Conservation (phyloP, 148 eudicot genomes). For the Vaccinium vitisidaea region DNA sequence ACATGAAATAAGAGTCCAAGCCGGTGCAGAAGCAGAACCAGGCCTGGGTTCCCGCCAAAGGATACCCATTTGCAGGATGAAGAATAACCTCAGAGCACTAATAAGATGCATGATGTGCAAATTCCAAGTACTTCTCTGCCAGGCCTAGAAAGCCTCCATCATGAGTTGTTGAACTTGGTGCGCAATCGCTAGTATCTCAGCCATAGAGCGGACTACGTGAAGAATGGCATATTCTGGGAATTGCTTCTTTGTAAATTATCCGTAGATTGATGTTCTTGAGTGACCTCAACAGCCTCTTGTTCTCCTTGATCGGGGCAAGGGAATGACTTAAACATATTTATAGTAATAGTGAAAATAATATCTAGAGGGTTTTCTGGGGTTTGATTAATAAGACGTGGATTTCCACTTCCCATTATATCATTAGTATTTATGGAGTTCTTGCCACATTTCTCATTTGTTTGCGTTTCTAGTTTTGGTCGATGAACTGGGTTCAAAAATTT, state of each 20-base stretch:
- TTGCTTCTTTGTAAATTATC: not conserved
- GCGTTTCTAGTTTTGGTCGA: constrained; percentile 1
- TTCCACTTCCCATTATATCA: not conserved
- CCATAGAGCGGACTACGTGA: not conserved
- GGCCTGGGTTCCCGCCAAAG: not conserved
- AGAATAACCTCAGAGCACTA: not conserved
- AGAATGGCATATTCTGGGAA: not conserved
- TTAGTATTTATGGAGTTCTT: not conserved
- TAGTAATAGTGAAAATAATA: not conserved
- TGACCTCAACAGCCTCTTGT: not conserved
- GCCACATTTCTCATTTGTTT: not conserved
- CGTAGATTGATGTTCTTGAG: not conserved
- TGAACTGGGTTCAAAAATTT: not conserved
- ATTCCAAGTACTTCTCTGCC: not conserved
- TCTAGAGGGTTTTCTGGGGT: not conserved
- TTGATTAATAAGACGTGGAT: not conserved
- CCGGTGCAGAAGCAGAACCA: not conserved
- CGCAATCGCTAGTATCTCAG: not conserved
- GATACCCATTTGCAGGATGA: not conserved
- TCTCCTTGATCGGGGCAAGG: not conserved
- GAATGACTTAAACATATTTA: not conserved
- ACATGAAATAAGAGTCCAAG: not conserved
- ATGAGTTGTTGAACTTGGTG: not conserved
- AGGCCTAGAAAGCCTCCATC: not conserved
- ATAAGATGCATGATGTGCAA: not conserved